Evolutionary conservation across 305 asterid species (phyloP).

Genomic region (Fraxinus ornus): DNA sequence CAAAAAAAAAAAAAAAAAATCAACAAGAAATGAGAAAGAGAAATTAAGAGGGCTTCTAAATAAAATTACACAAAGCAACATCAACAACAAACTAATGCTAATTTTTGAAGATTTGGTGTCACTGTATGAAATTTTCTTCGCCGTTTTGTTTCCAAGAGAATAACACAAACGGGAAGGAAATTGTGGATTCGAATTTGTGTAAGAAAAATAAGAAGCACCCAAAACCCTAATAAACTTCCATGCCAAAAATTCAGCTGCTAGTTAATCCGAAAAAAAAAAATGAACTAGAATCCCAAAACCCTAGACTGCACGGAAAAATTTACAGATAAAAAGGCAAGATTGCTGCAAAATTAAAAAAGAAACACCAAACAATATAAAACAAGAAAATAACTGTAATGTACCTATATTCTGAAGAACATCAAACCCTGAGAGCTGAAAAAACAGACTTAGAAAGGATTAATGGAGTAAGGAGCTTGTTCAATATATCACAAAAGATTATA

Average conservation of each 20-base stretch:
- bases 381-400: not conserved
- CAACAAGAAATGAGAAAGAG: not conserved
- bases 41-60: not conserved
- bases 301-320: not conserved
- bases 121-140: not conserved
- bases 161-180: not conserved
- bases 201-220: not conserved
- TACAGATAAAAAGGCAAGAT: not conserved
- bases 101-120: not conserved
- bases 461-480: not conserved
- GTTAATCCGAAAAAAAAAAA: not conserved
- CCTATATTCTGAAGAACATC: not conserved
- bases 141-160: not conserved
- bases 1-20: not conserved
- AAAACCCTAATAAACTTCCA: constrained; percentile 29
- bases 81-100: not conserved
- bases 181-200: constrained; percentile 8
- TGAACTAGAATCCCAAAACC: not conserved
- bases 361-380: not conserved
- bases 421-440: not conserved
- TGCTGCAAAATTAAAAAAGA: not conserved
- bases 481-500: not conserved
- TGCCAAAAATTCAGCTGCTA: constrained; percentile 3
- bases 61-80: not conserved
- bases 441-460: not conserved